phyloP scores from a whole-genome alignment of 192 early-diverging fungal species.

The Coemansia sp. region DNA sequence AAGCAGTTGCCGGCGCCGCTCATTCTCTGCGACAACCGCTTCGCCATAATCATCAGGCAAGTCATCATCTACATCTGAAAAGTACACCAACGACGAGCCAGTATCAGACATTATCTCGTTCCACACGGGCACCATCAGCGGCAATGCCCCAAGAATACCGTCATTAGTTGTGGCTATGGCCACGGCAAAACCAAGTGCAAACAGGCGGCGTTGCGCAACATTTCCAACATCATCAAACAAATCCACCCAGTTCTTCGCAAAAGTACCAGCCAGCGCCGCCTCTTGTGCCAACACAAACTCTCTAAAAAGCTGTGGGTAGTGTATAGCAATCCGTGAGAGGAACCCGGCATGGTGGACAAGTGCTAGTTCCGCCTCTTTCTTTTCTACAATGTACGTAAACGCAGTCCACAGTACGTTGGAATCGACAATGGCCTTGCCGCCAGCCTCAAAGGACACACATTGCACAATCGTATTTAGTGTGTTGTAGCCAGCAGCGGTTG shows the following conservation, averaged over 20 bases:
- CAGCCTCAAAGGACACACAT: conserved; percentile 20
- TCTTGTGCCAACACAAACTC: conserved; percentile 41
- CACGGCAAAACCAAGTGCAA: conserved; percentile 31
- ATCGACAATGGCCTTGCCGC: conserved; percentile 9
- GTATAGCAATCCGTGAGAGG: conserved; percentile 37
- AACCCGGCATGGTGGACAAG: conserved; percentile 36
- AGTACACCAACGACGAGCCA: conserved; percentile 31
- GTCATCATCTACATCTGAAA: conserved; percentile 18
- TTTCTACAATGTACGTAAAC: conserved; percentile 40
- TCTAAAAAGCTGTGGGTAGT: conserved; percentile 32
- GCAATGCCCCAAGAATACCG: conserved; percentile 27
- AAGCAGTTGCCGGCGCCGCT: conserved; percentile 24
- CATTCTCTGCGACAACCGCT: conserved; percentile 27
- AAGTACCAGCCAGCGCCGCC: conserved; percentile 8
- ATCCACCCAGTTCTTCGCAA: conserved; percentile 37
- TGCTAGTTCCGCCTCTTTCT: conserved; percentile 23
- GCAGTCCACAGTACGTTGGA: conserved; percentile 36
- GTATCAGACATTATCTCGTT: conserved; percentile 46
- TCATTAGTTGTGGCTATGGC: conserved; percentile 36
- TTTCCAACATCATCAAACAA: conserved; percentile 36
- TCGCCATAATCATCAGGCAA: conserved; percentile 9
- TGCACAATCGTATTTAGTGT: conserved; percentile 40
- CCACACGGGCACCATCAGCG: conserved; percentile 49
- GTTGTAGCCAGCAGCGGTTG: conserved; percentile 29
- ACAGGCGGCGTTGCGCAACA: conserved; percentile 32